Evolutionary conservation across 306 rosid species (phyloP), one percentile per base, ranked within the genome.

Genomic region (Senna tora): DNA sequence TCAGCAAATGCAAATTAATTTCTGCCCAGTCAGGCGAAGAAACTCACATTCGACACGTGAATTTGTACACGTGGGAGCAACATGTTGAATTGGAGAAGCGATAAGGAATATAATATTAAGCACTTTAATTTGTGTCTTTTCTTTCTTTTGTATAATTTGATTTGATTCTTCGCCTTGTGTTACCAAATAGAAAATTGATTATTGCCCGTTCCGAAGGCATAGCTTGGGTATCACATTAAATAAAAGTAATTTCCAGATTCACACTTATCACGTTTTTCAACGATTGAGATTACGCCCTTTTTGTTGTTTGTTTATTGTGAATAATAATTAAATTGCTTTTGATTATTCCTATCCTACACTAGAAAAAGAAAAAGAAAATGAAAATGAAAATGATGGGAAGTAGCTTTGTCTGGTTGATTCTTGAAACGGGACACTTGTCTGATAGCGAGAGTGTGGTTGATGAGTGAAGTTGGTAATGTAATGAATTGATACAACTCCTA

Each of bases 21-120:
- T 64, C 50, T 43, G 28, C 64, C 65, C 71, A 70, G 9, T 0
- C 2, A 45, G 77, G 52, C 36, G 21, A 67, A 43, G 22, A 67
- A 67, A 65, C 33, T 34, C 52, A 61, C 74, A 28, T 72, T 28
- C 17, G 16, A 57, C 39, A 79, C 79, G 64, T 66, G 81, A 55
- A 7, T 67, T 74, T 33, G 28, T 72, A 77, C 85, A 83, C 87
- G 86, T 78, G 83, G 79, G 80, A 65, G 84, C 61, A 17, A 76
- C 39, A 58, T 22, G 65, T 75, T 72, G 59, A 67, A 34, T 1
- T 1, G 10, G 11, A 77, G 61, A 64, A 62, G 54, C 34, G 42
- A 42, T n/a, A n/a, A 60, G 42, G 12, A 67, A 21, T 20, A 36
- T 28, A 28, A 17, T 20, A 42, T 20, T 14, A 34, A 52, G 12